Conservation (phyloP, 2,329 filamentous ascomycete genomes). For the Pochonia chlamydosporia region DNA sequence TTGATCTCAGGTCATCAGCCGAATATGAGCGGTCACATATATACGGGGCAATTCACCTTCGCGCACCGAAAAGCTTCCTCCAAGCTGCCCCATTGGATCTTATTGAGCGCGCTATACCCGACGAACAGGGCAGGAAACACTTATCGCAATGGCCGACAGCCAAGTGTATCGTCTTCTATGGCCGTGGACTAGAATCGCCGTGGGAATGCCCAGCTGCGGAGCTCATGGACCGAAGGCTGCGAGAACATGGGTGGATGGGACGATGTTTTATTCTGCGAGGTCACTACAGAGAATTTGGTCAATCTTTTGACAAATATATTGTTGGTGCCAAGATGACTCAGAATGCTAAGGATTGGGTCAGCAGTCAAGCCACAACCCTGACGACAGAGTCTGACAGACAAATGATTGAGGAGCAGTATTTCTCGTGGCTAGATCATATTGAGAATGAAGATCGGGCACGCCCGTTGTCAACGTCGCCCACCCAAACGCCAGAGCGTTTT, state of each 20-base stretch:
- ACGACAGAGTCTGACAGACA: constrained; percentile 15
- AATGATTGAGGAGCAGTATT: constrained; percentile 33
- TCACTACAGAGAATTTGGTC: constrained; percentile 49
- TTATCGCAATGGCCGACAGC: constrained; percentile 42
- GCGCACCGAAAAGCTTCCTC: constrained; percentile 44
- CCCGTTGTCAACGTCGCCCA: constrained; percentile 30
- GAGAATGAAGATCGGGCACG: constrained; percentile 36
- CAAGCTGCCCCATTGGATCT: constrained; percentile 42
- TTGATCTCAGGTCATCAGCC: constrained; percentile 42
- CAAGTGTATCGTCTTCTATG: constrained; percentile 48
- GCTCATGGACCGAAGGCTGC: constrained; percentile 39
- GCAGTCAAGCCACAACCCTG: constrained; percentile 16
- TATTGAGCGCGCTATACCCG: constrained; percentile 42
- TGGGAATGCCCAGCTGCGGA: constrained; percentile 47
- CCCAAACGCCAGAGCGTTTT: constrained; percentile 32
- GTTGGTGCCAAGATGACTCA: constrained; percentile 35
- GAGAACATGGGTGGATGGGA: constrained; percentile 41
- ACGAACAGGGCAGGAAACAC: constrained; percentile 39
- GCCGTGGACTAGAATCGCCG: constrained; percentile 40
- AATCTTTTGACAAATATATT: constrained; percentile 46
- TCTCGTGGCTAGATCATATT: constrained; percentile 37
- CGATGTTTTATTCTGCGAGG: constrained; percentile 50
- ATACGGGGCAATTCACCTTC: constrained; percentile 45
- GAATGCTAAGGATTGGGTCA: constrained; percentile 33
- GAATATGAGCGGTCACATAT: constrained; percentile 48